phyloP scores from a whole-genome alignment of 768 basidiomycete species.

The Suillus spraguei region DNA sequence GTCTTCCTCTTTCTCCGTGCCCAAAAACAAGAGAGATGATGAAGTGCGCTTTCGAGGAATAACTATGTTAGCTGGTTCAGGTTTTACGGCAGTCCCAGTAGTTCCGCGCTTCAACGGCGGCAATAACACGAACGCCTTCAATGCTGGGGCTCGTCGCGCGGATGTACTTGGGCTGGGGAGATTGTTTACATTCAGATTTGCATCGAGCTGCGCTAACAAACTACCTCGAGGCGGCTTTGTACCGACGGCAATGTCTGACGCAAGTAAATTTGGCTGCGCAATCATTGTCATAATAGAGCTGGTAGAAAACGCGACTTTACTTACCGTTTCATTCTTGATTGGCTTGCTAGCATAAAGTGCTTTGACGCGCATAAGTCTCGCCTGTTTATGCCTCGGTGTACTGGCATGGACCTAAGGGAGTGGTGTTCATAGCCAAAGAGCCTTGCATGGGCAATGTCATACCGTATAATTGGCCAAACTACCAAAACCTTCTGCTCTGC shows the following conservation, averaged over 20 bases:
- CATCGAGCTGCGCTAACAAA: slow-evolving; percentile 13
- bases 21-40: slow-evolving; percentile 27
- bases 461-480: slow-evolving; percentile 51
- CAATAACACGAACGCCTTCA: background rate
- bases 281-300: background rate
- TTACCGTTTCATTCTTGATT: slow-evolving; percentile 7
- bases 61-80: slow-evolving; percentile 31
- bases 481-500: slow-evolving; percentile 45
- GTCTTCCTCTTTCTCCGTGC: slow-evolving; percentile 10
- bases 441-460: slow-evolving; percentile 16
- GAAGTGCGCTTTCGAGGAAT: slow-evolving; percentile 42
- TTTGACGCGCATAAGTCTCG: slow-evolving; percentile 29
- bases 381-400: slow-evolving; percentile 28
- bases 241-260: slow-evolving; percentile 2
- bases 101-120: background rate
- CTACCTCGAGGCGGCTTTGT: slow-evolving; percentile 2
- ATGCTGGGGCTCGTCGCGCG: background rate
- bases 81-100: slow-evolving; percentile 25
- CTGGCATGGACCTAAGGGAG: slow-evolving; percentile 5
- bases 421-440: slow-evolving; percentile 1
- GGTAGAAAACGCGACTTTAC: slow-evolving; percentile 1
- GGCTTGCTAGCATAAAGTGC: slow-evolving; percentile 7
- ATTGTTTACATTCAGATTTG: background rate
- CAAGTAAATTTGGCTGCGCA: slow-evolving; percentile 10
- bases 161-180: background rate